These are phyloP conservation scores for Neobulgaria alba DNA, from an alignment of 2,329 filamentous ascomycete species.

Conservation along the genomic window DNA sequence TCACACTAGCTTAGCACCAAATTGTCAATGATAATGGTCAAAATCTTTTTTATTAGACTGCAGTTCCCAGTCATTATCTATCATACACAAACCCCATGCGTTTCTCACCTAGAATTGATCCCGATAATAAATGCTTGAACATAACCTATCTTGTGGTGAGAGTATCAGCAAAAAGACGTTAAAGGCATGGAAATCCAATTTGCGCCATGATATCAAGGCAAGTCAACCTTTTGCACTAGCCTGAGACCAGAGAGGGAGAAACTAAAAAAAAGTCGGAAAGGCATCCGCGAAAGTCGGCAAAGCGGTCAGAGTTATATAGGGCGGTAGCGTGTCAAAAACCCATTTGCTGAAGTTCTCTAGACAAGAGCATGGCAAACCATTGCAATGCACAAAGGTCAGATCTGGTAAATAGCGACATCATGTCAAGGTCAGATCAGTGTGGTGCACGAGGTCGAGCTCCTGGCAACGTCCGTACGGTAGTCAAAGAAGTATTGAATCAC, in stretches of 20 bases:
- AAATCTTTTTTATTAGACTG: neutral
- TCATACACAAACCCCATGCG: neutral
- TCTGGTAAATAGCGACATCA: conserved; percentile 15
- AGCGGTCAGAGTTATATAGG: neutral
- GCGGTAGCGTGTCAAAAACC: neutral
- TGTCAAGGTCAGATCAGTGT: conserved; percentile 22
- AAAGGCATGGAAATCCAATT: neutral
- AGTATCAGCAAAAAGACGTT: neutral
- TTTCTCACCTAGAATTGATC: neutral
- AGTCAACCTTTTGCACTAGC: neutral
- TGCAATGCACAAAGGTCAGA: conserved; percentile 13
- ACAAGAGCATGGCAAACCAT: neutral
- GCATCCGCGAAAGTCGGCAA: neutral
- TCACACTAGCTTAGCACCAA: too few relatives aligned
- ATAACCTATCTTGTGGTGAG: neutral
- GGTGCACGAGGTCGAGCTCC: conserved; percentile 14
- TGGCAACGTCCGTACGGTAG: neutral
- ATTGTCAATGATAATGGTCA: too few relatives aligned
- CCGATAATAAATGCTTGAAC: neutral
- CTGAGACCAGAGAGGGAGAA: neutral
- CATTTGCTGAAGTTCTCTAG: neutral
- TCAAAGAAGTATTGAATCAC: conserved; percentile 8
- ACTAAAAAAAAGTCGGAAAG: neutral
- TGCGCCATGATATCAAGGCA: neutral
- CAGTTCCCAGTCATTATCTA: neutral